These are phyloP conservation scores for Lagenidium giganteum DNA, from an alignment of 352 stramenopile species.

Conservation along the genomic window DNA sequence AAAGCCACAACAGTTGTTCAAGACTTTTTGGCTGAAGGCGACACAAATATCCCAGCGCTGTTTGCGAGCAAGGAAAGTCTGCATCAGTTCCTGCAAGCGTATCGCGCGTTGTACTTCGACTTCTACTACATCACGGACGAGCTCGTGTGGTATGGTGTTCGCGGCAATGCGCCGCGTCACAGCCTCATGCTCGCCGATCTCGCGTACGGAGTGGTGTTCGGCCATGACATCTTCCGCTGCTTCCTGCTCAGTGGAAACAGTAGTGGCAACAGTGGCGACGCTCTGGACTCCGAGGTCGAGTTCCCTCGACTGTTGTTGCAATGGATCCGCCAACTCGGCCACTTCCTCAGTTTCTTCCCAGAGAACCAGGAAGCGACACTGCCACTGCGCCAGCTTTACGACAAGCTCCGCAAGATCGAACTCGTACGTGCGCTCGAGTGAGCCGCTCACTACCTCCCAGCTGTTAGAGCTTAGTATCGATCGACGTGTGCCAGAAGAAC, in stretches of 20 bases:
- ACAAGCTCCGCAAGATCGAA: slow-evolving; percentile 77
- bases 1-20: too few relatives aligned
- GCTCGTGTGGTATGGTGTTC: slow-evolving; percentile 83
- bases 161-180: slow-evolving; percentile 75
- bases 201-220: slow-evolving; percentile 81
- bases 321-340: slow-evolving; percentile 81
- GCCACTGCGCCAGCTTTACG: slow-evolving; percentile 72
- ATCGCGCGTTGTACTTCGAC: slow-evolving; percentile 84
- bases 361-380: slow-evolving; percentile 81
- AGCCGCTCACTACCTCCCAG: too few relatives aligned
- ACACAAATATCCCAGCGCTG: too few relatives aligned
- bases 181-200: slow-evolving; percentile 78
- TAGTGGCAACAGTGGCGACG: slow-evolving; percentile 10
- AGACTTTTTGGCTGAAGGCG: too few relatives aligned
- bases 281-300: slow-evolving; percentile 11
- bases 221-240: slow-evolving; percentile 78
- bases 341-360: slow-evolving; percentile 85
- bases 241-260: slow-evolving; percentile 32
- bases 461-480: too few relatives aligned
- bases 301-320: slow-evolving; percentile 74
- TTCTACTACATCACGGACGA: slow-evolving; percentile 91
- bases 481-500: too few relatives aligned
- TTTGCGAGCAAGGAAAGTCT: too few relatives aligned
- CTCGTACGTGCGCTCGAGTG: too few relatives aligned
- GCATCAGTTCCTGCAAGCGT: slow-evolving; percentile 67